Percentiles rank a stretch among this genome's conserved stretches.
Evolutionary conservation across 345 rosid genomes (phyloP).

Genomic region (Raphanus raphanistrum): DNA sequence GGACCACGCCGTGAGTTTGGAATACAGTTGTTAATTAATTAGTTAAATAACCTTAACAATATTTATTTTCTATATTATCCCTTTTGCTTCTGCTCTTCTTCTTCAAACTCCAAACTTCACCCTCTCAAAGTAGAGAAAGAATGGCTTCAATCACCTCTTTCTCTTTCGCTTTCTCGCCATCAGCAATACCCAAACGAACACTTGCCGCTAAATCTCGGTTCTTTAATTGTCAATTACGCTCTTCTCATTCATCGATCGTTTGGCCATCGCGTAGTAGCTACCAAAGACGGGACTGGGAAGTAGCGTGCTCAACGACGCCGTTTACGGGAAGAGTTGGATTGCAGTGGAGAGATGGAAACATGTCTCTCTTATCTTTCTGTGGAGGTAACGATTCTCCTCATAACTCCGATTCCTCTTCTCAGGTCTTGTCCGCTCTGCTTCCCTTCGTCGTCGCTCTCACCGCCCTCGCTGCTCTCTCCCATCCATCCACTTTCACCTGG

Average conservation of each 20-base stretch:
- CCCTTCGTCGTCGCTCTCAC: conserved; percentile 86
- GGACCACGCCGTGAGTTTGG: background rate
- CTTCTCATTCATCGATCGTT: conserved; percentile 15
- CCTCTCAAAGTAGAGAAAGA: background rate
- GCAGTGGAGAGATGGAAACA: conserved; percentile 75
- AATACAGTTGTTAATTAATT: background rate
- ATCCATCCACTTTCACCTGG: conserved; percentile 92
- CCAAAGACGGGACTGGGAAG: conserved; percentile 32
- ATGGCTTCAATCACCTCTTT: conserved; percentile 47
- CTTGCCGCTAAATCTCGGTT: background rate
- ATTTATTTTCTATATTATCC: background rate
- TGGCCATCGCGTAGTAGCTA: background rate
- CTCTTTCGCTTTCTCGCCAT: conserved; percentile 33
- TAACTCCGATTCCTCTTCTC: conserved; percentile 62
- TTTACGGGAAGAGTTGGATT: conserved; percentile 74
- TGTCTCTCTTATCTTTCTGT: conserved; percentile 64
- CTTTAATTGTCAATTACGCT: background rate
- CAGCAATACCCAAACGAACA: conserved; percentile 22
- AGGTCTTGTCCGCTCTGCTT: conserved; percentile 80
- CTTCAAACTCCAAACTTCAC: conserved; percentile 21
- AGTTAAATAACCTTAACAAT: background rate
- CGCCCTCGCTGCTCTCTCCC: conserved; percentile 80
- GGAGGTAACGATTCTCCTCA: conserved; percentile 41
- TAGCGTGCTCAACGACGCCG: conserved; percentile 69
- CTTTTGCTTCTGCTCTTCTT: background rate